Conservation (phyloP, 306 rosid species). For the Rosa chinensis region DNA sequence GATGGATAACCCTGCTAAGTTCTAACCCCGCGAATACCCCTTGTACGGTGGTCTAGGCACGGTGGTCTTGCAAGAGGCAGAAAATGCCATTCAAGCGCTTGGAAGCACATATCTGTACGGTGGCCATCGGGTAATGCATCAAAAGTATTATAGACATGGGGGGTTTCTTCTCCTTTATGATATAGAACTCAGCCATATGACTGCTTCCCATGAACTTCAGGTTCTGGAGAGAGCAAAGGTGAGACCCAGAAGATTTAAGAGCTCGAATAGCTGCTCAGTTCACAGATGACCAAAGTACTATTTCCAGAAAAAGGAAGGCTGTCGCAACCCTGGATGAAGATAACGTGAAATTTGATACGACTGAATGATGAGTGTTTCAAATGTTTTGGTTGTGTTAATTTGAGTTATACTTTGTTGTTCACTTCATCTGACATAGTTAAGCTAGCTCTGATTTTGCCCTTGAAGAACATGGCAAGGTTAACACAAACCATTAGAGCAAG, state of each 20-base stretch:
- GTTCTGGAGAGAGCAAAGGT: slow-evolving; percentile 84
- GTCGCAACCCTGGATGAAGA: slow-evolving; percentile 48
- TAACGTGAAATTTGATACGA: slow-evolving; percentile 47
- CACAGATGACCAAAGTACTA: slow-evolving; percentile 45
- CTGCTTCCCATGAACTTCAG: slow-evolving; percentile 36
- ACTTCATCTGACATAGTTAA: too few relatives aligned
- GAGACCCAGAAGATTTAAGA: slow-evolving; percentile 71
- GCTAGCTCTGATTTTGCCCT: too few relatives aligned
- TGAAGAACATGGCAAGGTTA: too few relatives aligned
- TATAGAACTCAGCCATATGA: slow-evolving; percentile 11
- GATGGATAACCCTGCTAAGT: too few relatives aligned
- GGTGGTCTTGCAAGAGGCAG: slow-evolving; percentile 56
- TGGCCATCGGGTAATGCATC: slow-evolving; percentile 76
- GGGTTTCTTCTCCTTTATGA: not conserved
- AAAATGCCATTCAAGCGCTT: slow-evolving; percentile 76
- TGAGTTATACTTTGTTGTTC: too few relatives aligned
- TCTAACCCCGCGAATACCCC: too few relatives aligned
- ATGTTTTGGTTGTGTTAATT: too few relatives aligned
- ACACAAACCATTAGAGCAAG: too few relatives aligned
- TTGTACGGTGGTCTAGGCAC: too few relatives aligned
- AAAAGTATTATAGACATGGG: not conserved
- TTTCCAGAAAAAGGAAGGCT: slow-evolving; percentile 71
- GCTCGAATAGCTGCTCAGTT: slow-evolving; percentile 75
- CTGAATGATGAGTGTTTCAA: not conserved
- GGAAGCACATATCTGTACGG: slow-evolving; percentile 68